These are phyloP conservation scores for Teratosphaeriaceae sp. DNA, from an alignment of 2,329 filamentous ascomycete species.

Conservation along the genomic window DNA sequence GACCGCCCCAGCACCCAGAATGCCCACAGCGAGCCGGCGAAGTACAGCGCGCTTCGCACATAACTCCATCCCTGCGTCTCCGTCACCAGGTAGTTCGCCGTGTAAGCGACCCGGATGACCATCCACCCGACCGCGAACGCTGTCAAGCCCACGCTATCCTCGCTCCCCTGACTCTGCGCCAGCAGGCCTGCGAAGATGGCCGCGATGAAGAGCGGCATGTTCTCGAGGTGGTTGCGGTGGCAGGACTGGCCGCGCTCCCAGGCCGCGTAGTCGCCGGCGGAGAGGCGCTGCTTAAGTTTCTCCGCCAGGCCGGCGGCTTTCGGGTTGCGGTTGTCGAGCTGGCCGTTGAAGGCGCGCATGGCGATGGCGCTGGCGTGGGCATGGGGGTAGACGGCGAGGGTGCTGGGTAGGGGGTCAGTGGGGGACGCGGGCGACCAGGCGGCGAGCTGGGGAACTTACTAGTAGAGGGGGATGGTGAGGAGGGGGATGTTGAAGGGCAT, in stretches of 20 bases:
- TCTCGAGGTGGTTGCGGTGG: slow-evolving; percentile 42
- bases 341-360: slow-evolving; percentile 28
- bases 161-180: slow-evolving; percentile 26
- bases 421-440: not conserved
- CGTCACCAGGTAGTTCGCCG: slow-evolving; percentile 28
- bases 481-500: slow-evolving; percentile 33
- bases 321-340: slow-evolving; percentile 40
- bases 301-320: slow-evolving; percentile 30
- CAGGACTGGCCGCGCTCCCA: slow-evolving; percentile 42
- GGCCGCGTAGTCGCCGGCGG: slow-evolving; percentile 31
- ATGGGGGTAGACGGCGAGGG: slow-evolving; percentile 37
- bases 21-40: slow-evolving; percentile 23
- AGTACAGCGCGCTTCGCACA: slow-evolving; percentile 27
- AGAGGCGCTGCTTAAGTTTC: slow-evolving; percentile 32
- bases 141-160: slow-evolving; percentile 25
- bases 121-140: slow-evolving; percentile 33
- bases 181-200: slow-evolving; percentile 39
- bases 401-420: not conserved
- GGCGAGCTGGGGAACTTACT: slow-evolving; percentile 10
- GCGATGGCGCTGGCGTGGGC: slow-evolving; percentile 31
- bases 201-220: slow-evolving; percentile 39
- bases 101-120: slow-evolving; percentile 32
- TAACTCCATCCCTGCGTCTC: slow-evolving; percentile 20
- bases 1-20: slow-evolving; percentile 26
- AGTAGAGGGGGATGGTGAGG: slow-evolving; percentile 40